Percentiles rank a stretch among this genome's conserved stretches.
These are phyloP conservation scores for Penicillium sp. DNA, from an alignment of 2,329 filamentous ascomycete species.

Conservation along the genomic window DNA sequence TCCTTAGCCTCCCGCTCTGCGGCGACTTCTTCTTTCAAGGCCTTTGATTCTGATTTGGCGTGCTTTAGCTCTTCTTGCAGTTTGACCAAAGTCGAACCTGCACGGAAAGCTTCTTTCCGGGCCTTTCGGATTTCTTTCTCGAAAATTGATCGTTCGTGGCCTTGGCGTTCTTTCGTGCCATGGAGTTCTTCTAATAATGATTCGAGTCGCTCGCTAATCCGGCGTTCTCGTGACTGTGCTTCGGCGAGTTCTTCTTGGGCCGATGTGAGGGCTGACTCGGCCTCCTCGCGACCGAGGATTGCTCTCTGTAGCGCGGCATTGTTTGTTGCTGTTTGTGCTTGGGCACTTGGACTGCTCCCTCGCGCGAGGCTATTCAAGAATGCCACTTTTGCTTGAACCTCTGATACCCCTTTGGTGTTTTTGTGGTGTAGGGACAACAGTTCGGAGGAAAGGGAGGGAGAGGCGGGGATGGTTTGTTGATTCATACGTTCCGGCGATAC, in stretches of 20 bases:
- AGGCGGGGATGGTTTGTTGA: constrained; percentile 44
- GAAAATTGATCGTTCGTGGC: constrained; percentile 49
- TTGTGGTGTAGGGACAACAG: constrained; percentile 38
- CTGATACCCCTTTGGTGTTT: constrained; percentile 37
- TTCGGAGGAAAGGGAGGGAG: constrained; percentile 41
- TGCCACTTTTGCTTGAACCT: constrained; percentile 51
- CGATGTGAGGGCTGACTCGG: constrained; percentile 39
- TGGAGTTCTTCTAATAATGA: constrained; percentile 53
- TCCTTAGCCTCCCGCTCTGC: constrained; percentile 49
- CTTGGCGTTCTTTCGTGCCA: constrained; percentile 51
- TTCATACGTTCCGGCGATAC: constrained; percentile 52
- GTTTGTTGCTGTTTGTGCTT: constrained; percentile 34
- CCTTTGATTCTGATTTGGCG: constrained; percentile 45
- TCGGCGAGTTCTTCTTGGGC: constrained; percentile 41
- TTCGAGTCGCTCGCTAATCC: constrained; percentile 47
- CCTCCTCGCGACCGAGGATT: constrained; percentile 48
- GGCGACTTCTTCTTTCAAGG: constrained; percentile 54
- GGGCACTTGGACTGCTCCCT: constrained; percentile 31
- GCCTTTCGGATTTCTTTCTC: constrained; percentile 58
- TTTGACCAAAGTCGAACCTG: constrained; percentile 55
- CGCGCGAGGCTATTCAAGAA: constrained; percentile 48
- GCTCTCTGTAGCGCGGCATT: constrained; percentile 47
- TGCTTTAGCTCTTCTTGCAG: constrained; percentile 53
- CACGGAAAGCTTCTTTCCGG: constrained; percentile 59
- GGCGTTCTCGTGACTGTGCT: constrained; percentile 44